Conservation (phyloP, 2,329 filamentous ascomycete genomes). For the Fusarium sp. region DNA sequence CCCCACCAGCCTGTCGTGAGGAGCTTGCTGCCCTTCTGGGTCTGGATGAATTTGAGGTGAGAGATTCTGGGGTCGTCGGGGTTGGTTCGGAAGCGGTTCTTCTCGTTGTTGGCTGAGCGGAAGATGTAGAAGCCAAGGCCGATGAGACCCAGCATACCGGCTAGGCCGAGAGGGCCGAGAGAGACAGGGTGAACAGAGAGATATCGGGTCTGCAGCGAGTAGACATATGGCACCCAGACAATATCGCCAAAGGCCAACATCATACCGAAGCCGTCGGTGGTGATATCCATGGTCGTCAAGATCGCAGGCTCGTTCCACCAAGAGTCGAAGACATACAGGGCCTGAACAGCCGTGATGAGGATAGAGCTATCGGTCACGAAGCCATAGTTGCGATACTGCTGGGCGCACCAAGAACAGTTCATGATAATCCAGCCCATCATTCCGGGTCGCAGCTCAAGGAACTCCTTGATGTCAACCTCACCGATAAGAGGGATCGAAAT, state of each 20-base stretch:
- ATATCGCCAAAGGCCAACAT: constrained; percentile 95
- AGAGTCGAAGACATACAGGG: constrained; percentile 83
- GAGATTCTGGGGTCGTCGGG: constrained; percentile 80
- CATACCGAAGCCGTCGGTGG: constrained; percentile 90
- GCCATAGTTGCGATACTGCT: constrained; percentile 87
- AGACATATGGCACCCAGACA: constrained; percentile 91
- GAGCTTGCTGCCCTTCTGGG: constrained; percentile 80
- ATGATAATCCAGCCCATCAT: constrained; percentile 89
- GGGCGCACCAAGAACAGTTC: constrained; percentile 83
- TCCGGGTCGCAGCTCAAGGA: constrained; percentile 89
- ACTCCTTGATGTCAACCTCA: constrained; percentile 89
- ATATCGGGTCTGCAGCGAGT: constrained; percentile 85
- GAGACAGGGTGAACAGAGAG: constrained; percentile 81
- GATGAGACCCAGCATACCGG: constrained; percentile 72
- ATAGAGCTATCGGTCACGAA: constrained; percentile 86
- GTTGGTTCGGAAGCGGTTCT: constrained; percentile 91
- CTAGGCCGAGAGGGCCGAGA: constrained; percentile 74
- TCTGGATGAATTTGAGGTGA: constrained; percentile 87
- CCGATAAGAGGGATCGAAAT: constrained; percentile 80
- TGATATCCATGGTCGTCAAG: constrained; percentile 93
- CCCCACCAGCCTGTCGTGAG: constrained; percentile 95
- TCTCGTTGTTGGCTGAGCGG: constrained; percentile 91
- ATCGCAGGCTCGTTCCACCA: constrained; percentile 89
- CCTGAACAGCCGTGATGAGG: constrained; percentile 79
- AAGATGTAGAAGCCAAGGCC: constrained; percentile 86